A percentile compares a stretch with the other conserved stretches of the same genome.
Evolutionary conservation across 1,139 yeast genomes (phyloP).

Genomic region (Nakaseomyces kungkrabaensis): DNA sequence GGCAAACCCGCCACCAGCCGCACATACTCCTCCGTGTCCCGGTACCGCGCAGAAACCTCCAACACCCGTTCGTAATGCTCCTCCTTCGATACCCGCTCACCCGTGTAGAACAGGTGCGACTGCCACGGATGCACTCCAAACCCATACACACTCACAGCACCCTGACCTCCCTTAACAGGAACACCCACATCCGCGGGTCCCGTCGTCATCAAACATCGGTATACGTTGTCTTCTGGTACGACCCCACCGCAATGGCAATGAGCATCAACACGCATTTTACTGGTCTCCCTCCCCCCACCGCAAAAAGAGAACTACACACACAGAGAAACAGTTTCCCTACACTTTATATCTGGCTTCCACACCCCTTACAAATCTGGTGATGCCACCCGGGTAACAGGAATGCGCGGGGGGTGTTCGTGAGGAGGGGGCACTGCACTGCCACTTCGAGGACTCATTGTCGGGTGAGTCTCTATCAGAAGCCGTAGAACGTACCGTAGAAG

Average conservation of each 20-base stretch:
- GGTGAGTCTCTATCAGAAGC: too few species aligned
- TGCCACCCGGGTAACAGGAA: too few species aligned
- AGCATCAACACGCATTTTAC: slow-evolving; percentile 38
- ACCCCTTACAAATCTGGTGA: too few species aligned
- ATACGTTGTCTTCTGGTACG: neutral
- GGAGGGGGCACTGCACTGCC: too few species aligned
- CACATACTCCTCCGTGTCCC: slow-evolving; percentile 25
- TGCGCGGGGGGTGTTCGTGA: too few species aligned
- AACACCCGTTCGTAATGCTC: slow-evolving; percentile 48
- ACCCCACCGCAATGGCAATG: slow-evolving; percentile 50
- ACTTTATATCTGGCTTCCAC: too few species aligned
- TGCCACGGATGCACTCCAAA: slow-evolving; percentile 94
- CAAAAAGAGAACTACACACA: too few species aligned
- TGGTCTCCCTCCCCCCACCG: too few species aligned
- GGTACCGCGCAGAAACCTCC: slow-evolving; percentile 8
- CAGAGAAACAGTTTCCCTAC: too few species aligned
- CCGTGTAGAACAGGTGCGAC: slow-evolving; percentile 47
- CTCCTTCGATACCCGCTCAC: slow-evolving; percentile 14
- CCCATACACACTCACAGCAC: slow-evolving; percentile 34
- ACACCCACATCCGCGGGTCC: slow-evolving; percentile 28
- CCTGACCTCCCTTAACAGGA: too few species aligned
- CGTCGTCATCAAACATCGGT: slow-evolving; percentile 45
- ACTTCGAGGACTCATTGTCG: too few species aligned
- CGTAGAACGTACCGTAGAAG: too few species aligned
- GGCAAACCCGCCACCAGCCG: slow-evolving; percentile 48